Percentiles rank a stretch among this genome's conserved stretches.
phyloP scores from a whole-genome alignment of 1,284 basidiomycete species.

The Fistulina hepatica region DNA sequence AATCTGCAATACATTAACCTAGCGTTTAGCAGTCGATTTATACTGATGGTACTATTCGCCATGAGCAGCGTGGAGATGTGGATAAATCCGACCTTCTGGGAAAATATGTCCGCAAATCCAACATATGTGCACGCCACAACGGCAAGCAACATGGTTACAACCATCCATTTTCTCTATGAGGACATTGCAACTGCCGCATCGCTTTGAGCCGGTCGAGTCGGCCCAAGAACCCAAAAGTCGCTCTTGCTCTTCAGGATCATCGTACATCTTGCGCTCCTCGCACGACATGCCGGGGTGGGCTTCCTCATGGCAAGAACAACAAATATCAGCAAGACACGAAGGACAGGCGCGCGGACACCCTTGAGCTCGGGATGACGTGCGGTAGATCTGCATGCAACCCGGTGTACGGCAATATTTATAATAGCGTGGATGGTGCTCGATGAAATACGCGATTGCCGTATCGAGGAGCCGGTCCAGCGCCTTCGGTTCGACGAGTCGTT shows the following conservation, averaged over 20 bases:
- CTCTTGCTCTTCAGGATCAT: slow-evolving; percentile 31
- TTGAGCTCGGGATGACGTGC: slow-evolving; percentile 20
- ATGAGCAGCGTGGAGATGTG: slow-evolving; percentile 37
- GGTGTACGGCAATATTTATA: slow-evolving; percentile 46
- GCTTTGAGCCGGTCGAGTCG: slow-evolving; percentile 22
- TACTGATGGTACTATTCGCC: too few relatives aligned
- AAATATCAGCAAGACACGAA: slow-evolving; percentile 41
- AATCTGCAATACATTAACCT: too few relatives aligned
- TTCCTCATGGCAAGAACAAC: slow-evolving; percentile 39
- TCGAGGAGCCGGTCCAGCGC: slow-evolving; percentile 37
- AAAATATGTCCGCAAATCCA: slow-evolving; percentile 39
- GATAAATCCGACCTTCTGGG: slow-evolving; percentile 30
- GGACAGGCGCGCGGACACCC: slow-evolving; percentile 31
- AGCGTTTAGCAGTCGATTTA: too few relatives aligned
- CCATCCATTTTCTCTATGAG: slow-evolving; percentile 41
- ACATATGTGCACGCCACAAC: slow-evolving; percentile 42
- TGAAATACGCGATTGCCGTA: slow-evolving; percentile 31
- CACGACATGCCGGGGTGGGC: slow-evolving; percentile 43
- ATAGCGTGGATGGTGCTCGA: slow-evolving; percentile 34
- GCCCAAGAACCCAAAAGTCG: slow-evolving; percentile 36
- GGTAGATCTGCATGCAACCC: slow-evolving; percentile 47
- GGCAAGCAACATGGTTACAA: slow-evolving; percentile 47
- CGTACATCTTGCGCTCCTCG: slow-evolving; percentile 25
- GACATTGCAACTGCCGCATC: slow-evolving; percentile 33
- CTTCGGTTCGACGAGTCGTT: slow-evolving; percentile 31